Percentiles rank a stretch among this genome's conserved stretches.
Evolutionary conservation across 371 early-diverging fungal species (phyloP).

Genomic region (Apophysomyces ossiformis): DNA sequence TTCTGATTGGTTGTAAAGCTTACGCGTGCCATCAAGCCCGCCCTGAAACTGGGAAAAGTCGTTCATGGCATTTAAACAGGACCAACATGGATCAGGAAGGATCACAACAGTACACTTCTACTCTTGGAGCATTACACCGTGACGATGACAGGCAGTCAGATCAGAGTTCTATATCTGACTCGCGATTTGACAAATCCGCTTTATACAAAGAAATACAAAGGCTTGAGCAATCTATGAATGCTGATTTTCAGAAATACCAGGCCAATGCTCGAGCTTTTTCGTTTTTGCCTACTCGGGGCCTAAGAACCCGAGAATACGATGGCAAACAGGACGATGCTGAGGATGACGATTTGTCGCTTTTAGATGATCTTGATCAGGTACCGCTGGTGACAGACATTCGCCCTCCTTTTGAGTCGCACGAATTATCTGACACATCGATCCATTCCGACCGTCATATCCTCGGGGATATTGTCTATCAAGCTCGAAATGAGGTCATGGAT

Average conservation of each 20-base stretch:
- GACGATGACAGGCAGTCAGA: conserved; percentile 1
- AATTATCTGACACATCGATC: conserved; percentile 20
- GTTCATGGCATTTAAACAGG: too few relatives aligned
- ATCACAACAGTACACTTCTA: not conserved
- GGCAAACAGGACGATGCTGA: not conserved
- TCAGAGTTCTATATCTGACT: not conserved
- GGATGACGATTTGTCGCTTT: conserved; percentile 1
- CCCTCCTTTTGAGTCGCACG: conserved; percentile 16
- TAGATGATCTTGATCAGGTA: conserved; percentile 16
- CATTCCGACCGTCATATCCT: conserved; percentile 31
- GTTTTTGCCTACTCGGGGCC: conserved; percentile 8
- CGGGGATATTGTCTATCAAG: conserved; percentile 19
- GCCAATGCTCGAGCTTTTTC: conserved; percentile 20
- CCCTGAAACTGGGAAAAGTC: too few relatives aligned
- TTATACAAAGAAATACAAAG: conserved; percentile 30
- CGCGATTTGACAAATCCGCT: conserved; percentile 9
- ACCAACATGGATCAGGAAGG: too few relatives aligned
- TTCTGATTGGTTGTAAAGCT: too few relatives aligned
- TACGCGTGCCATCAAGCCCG: too few relatives aligned
- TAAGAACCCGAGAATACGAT: conserved; percentile 1
- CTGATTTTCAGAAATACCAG: conserved; percentile 27
- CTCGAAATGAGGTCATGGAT: conserved; percentile 3
- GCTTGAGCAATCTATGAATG: conserved; percentile 30
- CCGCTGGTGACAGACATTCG: conserved; percentile 17
- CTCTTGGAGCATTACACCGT: not conserved